phyloP scores from a whole-genome alignment of 176 grass and related monocot species.

The Musa beccarii region DNA sequence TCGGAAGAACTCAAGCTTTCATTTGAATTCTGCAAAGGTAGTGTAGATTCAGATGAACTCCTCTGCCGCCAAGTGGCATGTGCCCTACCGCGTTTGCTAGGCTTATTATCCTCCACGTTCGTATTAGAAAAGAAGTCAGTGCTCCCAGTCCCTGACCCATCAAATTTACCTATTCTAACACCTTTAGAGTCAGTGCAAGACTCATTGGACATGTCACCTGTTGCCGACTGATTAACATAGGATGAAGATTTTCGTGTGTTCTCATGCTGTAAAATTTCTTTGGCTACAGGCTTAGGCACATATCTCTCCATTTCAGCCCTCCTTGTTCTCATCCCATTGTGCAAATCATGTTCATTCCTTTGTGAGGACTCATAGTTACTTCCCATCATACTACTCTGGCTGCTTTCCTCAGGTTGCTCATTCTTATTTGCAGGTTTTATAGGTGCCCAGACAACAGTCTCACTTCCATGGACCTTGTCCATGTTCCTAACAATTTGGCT shows the following conservation, averaged over 20 bases:
- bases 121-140: slow-evolving; percentile 27
- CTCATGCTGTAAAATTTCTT: slow-evolving; percentile 56
- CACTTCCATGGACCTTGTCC: slow-evolving; percentile 54
- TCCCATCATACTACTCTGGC: slow-evolving; percentile 1
- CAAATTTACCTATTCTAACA: slow-evolving; percentile 25
- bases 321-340: slow-evolving; percentile 53
- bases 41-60: slow-evolving; percentile 45
- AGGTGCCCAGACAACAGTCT: slow-evolving; percentile 67
- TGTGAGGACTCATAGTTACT: slow-evolving; percentile 23
- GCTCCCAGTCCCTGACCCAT: slow-evolving; percentile 39
- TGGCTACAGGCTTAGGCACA: slow-evolving; percentile 80
- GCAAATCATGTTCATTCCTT: slow-evolving; percentile 32
- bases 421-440: slow-evolving; percentile 44
- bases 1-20: slow-evolving; percentile 27
- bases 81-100: slow-evolving; percentile 48
- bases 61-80: slow-evolving; percentile 90
- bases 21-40: slow-evolving; percentile 23
- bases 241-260: slow-evolving; percentile 30
- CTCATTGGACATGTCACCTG: slow-evolving; percentile 6
- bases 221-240: slow-evolving; percentile 11
- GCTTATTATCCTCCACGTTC: slow-evolving; percentile 57
- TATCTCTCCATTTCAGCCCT: slow-evolving; percentile 98
- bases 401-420: slow-evolving; percentile 45
- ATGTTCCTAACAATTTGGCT: slow-evolving; percentile 39
- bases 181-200: slow-evolving; percentile 23